A percentile compares a stretch with the other conserved stretches of the same genome.
phyloP scores from a whole-genome alignment of 495 filamentous ascomycete genomes.

The Aspergillus conjunctus region DNA sequence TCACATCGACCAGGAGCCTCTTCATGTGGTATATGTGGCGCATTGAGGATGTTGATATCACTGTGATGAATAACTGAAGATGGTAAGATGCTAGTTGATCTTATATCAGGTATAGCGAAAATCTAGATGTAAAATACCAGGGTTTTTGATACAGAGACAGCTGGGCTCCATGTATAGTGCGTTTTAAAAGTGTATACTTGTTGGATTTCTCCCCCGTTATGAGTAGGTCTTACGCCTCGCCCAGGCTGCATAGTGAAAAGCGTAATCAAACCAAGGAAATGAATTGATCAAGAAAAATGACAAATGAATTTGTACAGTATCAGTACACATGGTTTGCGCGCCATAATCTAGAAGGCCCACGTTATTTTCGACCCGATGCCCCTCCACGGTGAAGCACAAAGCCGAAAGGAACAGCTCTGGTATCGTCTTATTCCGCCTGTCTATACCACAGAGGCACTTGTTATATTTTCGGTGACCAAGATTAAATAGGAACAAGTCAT shows the following conservation, averaged over 20 bases:
- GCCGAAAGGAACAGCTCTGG: slow-evolving; percentile 21
- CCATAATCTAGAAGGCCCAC: slow-evolving; percentile 25
- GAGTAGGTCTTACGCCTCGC: too few relatives aligned
- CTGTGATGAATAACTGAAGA: slow-evolving; percentile 52
- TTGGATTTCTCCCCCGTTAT: too few relatives aligned
- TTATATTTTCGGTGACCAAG: slow-evolving; percentile 26
- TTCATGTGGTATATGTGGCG: slow-evolving; percentile 96
- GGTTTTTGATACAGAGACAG: too few relatives aligned
- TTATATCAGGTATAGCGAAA: too few relatives aligned
- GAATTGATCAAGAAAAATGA: slow-evolving; percentile 30
- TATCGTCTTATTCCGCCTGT: slow-evolving; percentile 34
- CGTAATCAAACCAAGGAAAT: not conserved
- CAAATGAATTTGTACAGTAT: slow-evolving; percentile 55
- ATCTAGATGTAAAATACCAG: too few relatives aligned
- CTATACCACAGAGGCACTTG: slow-evolving; percentile 29
- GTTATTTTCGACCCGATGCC: slow-evolving; percentile 25
- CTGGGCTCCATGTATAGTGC: too few relatives aligned
- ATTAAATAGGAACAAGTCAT: slow-evolving; percentile 19
- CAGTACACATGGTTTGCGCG: slow-evolving; percentile 43
- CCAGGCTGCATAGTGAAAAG: too few relatives aligned
- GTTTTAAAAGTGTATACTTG: too few relatives aligned
- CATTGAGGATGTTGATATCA: slow-evolving; percentile 73
- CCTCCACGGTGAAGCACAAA: slow-evolving; percentile 22
- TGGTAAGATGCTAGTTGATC: not conserved
- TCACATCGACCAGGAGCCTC: slow-evolving; percentile 53